Base-by-base conservation (phyloP, 129 eudicot species). In the Calendula officinalis region DNA sequence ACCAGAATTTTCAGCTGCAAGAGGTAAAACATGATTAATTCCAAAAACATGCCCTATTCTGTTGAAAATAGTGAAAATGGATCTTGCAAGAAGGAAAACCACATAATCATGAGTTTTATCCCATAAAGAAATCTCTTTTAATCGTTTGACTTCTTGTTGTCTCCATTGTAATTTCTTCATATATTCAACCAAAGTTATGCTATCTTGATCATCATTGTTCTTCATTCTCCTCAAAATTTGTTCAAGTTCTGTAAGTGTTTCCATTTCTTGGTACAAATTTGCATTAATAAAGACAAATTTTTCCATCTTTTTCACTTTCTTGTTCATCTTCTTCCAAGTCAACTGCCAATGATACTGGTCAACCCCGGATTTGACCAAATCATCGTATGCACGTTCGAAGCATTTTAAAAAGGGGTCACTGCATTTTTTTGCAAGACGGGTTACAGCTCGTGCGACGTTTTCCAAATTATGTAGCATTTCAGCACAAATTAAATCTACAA, bases 231-330 rank as follows among this genome's bases (percentile, higher is more conserved):
- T 78, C 85, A 78, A 2, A 32, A 81, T 75, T 71, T 83, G 97
- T 53, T 89, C 97, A 61, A 89, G 90, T 60, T 85, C 97, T 0
- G 80, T 64, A 8, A 89, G 81, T 0, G 77, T 75, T 66, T 85
- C 97, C 78, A 85, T 86, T 56, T 89, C 97, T 52, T 89, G 97
- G 64, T 83, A 81, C 78, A 89, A 69, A 80, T 74, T 85, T 13
- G 85, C 78, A 69, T 81, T 85, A 46, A 73, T 30, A 16, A 61
- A 51, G 13, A 89, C 58, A 53, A 82, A 80, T 11, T 74, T 55
- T 42, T 89, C 97, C 97, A 89, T 89, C 65, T 89, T 89, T 74
- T 85, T 89, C 0, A 71, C 82, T 65, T 85, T 89, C 57, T 73
- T 64, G 66, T 77, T 83, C 97, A 89, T 89, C 74, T 85, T 85